Evolutionary conservation across 106 monocot genomes (phyloP).

Genomic region (Dioscorea alata): DNA sequence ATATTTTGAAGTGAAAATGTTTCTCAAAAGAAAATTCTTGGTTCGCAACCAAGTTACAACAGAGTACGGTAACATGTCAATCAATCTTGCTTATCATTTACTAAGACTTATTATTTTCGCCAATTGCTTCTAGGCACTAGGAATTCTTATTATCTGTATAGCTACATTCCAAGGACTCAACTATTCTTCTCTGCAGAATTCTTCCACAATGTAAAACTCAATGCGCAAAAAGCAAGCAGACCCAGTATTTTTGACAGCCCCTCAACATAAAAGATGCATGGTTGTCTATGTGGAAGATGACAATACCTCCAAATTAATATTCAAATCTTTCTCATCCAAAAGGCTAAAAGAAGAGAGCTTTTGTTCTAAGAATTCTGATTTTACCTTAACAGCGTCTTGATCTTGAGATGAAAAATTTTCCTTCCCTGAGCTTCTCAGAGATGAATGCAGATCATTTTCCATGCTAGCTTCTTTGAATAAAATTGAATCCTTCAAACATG

Average conservation of each 20-base stretch:
- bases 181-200: background rate
- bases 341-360: slow-evolving; percentile 7
- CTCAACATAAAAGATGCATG: background rate
- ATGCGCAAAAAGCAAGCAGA: background rate
- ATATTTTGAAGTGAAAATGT: too few relatives aligned
- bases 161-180: too few relatives aligned
- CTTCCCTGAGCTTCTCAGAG: slow-evolving; percentile 1
- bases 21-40: too few relatives aligned
- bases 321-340: background rate
- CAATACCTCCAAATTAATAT: background rate
- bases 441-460: background rate
- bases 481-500: background rate
- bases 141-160: too few relatives aligned
- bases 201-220: background rate
- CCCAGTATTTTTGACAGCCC: background rate
- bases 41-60: too few relatives aligned
- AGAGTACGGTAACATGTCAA: too few relatives aligned
- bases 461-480: background rate
- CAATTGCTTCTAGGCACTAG: too few relatives aligned
- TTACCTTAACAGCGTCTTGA: background rate
- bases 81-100: too few relatives aligned
- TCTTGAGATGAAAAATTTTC: slow-evolving; percentile 14
- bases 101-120: too few relatives aligned
- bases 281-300: background rate
- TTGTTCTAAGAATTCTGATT: slow-evolving; percentile 6